Conservation (phyloP, 768 basidiomycete genomes). For the Boletellus ananas region DNA sequence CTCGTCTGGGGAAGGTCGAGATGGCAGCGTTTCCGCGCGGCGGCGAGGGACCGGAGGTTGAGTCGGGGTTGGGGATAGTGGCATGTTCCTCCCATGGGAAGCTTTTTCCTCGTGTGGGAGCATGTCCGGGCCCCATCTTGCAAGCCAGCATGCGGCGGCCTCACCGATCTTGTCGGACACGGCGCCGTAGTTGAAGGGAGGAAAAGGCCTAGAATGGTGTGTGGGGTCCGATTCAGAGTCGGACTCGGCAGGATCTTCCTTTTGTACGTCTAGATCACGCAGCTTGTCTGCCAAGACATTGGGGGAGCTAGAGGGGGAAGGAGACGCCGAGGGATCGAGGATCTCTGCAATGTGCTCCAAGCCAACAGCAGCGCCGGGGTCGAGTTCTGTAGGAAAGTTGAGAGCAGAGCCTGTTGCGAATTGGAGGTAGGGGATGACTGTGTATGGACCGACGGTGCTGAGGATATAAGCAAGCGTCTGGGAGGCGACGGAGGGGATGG, state of each 20-base stretch:
- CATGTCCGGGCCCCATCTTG: conserved; percentile 81
- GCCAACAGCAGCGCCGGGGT: conserved; percentile 62
- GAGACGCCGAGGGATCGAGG: conserved; percentile 34
- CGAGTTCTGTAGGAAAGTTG: conserved; percentile 37
- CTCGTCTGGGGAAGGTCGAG: conserved; percentile 16
- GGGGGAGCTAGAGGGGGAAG: conserved; percentile 11
- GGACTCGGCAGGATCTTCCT: conserved; percentile 37
- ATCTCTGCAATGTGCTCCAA: conserved; percentile 63
- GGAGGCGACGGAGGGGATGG: conserved; percentile 70
- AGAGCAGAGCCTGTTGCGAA: conserved; percentile 79
- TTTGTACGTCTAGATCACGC: conserved; percentile 31
- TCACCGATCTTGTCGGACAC: conserved; percentile 90
- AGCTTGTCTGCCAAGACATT: conserved; percentile 31
- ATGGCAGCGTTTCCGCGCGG: conserved; percentile 30
- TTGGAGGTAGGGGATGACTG: conserved; percentile 69
- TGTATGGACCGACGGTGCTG: conserved; percentile 73
- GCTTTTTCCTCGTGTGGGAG: conserved; percentile 56
- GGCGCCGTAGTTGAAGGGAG: conserved; percentile 75
- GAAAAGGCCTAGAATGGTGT: conserved; percentile 18
- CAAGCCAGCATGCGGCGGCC: conserved; percentile 82
- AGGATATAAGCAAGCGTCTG: conserved; percentile 72
- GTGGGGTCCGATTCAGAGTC: conserved; percentile 28
- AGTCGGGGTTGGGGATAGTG: conserved; percentile 16
- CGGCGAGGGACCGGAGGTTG: conserved; percentile 19
- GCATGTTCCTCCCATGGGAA: conserved; percentile 10